Percentiles rank a stretch among this genome's conserved stretches.
Conservation (phyloP, 2,329 filamentous ascomycete species). For the Pseudophaeomoniella oleicola region DNA sequence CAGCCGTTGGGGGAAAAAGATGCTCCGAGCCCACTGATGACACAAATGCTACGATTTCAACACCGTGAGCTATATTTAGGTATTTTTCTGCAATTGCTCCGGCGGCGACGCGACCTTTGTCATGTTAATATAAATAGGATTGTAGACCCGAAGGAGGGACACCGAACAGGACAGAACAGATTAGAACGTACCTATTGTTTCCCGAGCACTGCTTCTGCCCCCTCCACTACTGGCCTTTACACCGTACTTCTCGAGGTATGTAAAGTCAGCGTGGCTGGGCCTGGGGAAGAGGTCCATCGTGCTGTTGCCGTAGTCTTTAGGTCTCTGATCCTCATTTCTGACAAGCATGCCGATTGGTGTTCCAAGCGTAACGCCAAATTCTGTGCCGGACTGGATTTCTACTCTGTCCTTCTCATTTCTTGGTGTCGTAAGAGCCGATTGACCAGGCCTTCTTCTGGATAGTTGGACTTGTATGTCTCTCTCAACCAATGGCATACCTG, state of each 20-base stretch:
- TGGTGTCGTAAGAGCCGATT: conserved; percentile 80
- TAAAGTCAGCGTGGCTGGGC: conserved; percentile 90
- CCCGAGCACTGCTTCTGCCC: conserved; percentile 78
- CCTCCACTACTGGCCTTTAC: conserved; percentile 84
- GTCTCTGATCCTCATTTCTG: conserved; percentile 82
- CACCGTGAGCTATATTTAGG: conserved; percentile 60
- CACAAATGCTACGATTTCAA: conserved; percentile 86
- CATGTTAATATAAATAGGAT: conserved; percentile 1
- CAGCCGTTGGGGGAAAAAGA: conserved; percentile 57
- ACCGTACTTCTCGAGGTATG: conserved; percentile 94
- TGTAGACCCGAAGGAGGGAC: background rate
- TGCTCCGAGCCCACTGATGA: conserved; percentile 68
- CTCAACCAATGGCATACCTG: conserved; percentile 73
- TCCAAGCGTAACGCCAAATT: conserved; percentile 77
- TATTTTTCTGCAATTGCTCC: conserved; percentile 92
- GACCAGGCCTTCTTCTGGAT: conserved; percentile 76
- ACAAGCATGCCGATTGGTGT: conserved; percentile 83
- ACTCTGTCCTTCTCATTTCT: conserved; percentile 86
- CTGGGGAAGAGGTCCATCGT: conserved; percentile 89
- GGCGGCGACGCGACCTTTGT: conserved; percentile 64
- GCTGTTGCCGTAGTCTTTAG: conserved; percentile 75
- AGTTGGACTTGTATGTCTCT: conserved; percentile 88
- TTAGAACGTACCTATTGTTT: conserved; percentile 60
- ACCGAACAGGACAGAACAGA: background rate
- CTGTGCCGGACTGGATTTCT: conserved; percentile 82